phyloP scores from a whole-genome alignment of 305 asterid genomes.

The Ajuga reptans region DNA sequence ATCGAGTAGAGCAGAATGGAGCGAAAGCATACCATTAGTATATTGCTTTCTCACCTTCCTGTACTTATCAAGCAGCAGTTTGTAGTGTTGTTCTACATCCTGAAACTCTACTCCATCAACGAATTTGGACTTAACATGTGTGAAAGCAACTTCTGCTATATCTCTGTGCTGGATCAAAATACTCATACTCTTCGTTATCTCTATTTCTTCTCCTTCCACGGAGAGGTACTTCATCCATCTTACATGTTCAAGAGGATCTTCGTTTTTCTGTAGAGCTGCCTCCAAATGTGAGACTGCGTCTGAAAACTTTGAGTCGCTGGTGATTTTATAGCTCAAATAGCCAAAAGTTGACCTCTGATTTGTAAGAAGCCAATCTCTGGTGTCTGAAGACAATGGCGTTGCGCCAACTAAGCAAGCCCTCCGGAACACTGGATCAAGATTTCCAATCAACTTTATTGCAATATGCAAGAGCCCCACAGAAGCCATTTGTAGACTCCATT shows the following conservation, averaged over 20 bases:
- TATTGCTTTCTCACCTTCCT: constrained; percentile 56
- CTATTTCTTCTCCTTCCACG: constrained; percentile 30
- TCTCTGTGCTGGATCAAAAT: constrained; percentile 27
- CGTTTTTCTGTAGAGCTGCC: constrained; percentile 37
- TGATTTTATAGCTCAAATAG: constrained; percentile 34
- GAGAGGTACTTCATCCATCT: constrained; percentile 51
- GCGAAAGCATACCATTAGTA: constrained; percentile 59
- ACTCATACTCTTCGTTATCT: constrained; percentile 20
- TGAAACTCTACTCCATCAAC: constrained; percentile 44
- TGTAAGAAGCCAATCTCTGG: constrained; percentile 29
- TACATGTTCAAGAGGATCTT: constrained; percentile 51
- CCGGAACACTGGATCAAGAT: constrained; percentile 44
- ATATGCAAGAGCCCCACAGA: constrained; percentile 45
- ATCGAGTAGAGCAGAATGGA: constrained; percentile 31
- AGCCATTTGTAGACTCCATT: constrained; percentile 19
- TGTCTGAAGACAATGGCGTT: constrained; percentile 26
- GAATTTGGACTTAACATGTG: constrained; percentile 38
- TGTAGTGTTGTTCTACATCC: constrained; percentile 36
- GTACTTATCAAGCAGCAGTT: constrained; percentile 50
- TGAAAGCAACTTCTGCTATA: constrained; percentile 34
- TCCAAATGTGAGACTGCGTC: constrained; percentile 32
- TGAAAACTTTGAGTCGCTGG: constrained; percentile 34
- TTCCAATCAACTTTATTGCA: constrained; percentile 50
- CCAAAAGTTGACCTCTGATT: constrained; percentile 41
- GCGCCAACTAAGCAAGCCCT: constrained; percentile 78